Base-by-base conservation (phyloP, 164 flowering plant genomes). In the Magnolia kwangsiensis region DNA sequence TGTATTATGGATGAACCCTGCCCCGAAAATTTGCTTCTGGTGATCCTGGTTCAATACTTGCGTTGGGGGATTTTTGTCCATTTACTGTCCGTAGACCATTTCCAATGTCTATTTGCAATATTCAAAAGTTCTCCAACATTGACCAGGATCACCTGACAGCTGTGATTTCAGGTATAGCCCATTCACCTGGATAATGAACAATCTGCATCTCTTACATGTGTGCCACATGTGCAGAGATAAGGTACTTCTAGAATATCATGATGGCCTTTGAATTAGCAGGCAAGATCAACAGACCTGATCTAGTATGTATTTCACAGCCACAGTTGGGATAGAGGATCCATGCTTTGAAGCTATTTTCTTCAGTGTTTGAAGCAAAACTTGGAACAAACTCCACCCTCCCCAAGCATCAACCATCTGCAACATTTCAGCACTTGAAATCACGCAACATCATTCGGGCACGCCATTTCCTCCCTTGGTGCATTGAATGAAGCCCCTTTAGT, bases 341-440 rank as follows among this genome's bases (percentile, higher is more conserved):
- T 96, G 97, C 81, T 92, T 94, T 1, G 84, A 75, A 67, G 95
- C 90, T 29, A 94, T 85, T 71, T 72, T 87, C 69, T 91, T 94
- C 51, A 96, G 86, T 1, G 97, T 92, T 81, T 81, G 85, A 79
- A 96, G 95, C 86, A 96, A 77, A 77, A 16, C 80, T 82, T 96
- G 99, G 87, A 96, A 96, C 24, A 86, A 88, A 81, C 88, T 84
- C 99, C 99, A 96, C 67, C 97, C 99, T 79, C 98, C 99, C 98
- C 99, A 96, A 2, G 98, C 99, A 84, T 94, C 99, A 78, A 96
- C 92, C 98, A 94, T 94, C 99, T 96, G 86, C 74, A 31, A 63
- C 18, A 63, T 78, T 78, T 79, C 61, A 58, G 68, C 19, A 27
- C 13, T 55, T 16, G 9, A 55, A 37, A 37, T 37, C 45, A 27